A percentile compares a stretch with the other conserved stretches of the same genome.
Conservation (phyloP, 2,329 filamentous ascomycete species). For the Plenodomus tracheiphilus region DNA sequence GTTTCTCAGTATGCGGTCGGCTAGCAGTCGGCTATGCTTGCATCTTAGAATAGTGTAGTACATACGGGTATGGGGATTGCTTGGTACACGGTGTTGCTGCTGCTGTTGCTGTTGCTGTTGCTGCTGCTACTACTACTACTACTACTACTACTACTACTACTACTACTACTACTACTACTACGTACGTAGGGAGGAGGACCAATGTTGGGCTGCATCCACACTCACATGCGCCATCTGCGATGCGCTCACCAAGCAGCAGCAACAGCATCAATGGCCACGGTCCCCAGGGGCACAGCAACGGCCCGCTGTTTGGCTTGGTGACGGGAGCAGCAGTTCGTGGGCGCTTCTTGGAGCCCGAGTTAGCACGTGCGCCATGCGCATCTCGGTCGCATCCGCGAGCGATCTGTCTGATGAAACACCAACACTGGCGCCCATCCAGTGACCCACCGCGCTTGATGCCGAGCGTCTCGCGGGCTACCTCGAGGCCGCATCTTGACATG, state of each 20-base stretch:
- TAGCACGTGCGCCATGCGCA: slow-evolving; percentile 8
- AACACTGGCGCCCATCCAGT: slow-evolving; percentile 12
- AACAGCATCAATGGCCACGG: not conserved
- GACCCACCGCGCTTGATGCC: slow-evolving; percentile 16
- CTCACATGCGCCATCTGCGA: not conserved
- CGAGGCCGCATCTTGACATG: slow-evolving; percentile 5
- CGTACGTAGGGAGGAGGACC: too few species aligned
- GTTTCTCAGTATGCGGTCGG: slow-evolving; percentile 2
- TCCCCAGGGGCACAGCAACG: slow-evolving; percentile 10
- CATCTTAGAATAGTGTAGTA: slow-evolving; percentile 19
- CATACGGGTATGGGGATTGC: not conserved
- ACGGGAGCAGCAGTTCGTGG: slow-evolving; percentile 15
- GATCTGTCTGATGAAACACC: slow-evolving; percentile 19
- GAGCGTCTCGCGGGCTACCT: slow-evolving; percentile 16
- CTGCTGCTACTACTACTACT: too few species aligned
- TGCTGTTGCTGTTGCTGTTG: too few species aligned
- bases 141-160: too few species aligned
- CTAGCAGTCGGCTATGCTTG: slow-evolving; percentile 14
- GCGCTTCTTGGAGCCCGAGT: slow-evolving; percentile 21
- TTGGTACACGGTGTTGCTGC: slow-evolving; percentile 6
- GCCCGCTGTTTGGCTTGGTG: slow-evolving; percentile 1
- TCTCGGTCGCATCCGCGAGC: slow-evolving; percentile 18
- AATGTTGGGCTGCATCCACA: slow-evolving; percentile 3
- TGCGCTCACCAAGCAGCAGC: slow-evolving; percentile 6
- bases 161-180: too few species aligned